Percentiles rank a stretch among this genome's conserved stretches.
These are phyloP conservation scores for Pythium dissimile DNA, from an alignment of 352 stramenopile genomes.

Conservation along the genomic window DNA sequence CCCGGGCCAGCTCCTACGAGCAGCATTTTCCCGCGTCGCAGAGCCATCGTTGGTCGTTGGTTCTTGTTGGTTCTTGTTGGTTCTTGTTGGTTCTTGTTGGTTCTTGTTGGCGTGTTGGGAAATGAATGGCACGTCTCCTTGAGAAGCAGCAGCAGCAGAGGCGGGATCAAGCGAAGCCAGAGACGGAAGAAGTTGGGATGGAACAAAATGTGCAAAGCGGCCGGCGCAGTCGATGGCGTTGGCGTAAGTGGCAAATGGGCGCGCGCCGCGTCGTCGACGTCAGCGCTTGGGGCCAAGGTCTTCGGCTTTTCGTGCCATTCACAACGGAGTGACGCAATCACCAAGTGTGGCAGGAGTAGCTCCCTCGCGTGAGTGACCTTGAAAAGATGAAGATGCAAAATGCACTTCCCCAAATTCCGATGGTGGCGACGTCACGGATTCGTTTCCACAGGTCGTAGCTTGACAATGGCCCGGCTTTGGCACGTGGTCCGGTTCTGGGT, in stretches of 20 bases:
- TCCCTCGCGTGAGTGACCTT: conserved; percentile 14
- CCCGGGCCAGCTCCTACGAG: conserved; percentile 91
- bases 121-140: too few relatives aligned
- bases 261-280: conserved; percentile 11
- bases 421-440: conserved; percentile 7
- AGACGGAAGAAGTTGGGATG: too few relatives aligned
- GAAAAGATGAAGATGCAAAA: too few relatives aligned
- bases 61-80: too few relatives aligned
- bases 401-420: conserved; percentile 26
- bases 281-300: neutral
- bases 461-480: neutral
- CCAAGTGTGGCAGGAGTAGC: neutral
- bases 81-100: too few relatives aligned
- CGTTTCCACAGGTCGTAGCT: neutral
- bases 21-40: conserved; percentile 44
- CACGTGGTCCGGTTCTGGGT: conserved; percentile 20
- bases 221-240: neutral
- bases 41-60: neutral
- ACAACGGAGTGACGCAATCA: conserved; percentile 19
- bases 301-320: neutral
- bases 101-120: too few relatives aligned
- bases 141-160: too few relatives aligned
- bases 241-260: conserved; percentile 3
- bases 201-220: too few relatives aligned
- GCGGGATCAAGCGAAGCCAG: too few relatives aligned